phyloP scores from a whole-genome alignment of 2,329 filamentous ascomycete genomes.

The Lasiodiplodia sp. region DNA sequence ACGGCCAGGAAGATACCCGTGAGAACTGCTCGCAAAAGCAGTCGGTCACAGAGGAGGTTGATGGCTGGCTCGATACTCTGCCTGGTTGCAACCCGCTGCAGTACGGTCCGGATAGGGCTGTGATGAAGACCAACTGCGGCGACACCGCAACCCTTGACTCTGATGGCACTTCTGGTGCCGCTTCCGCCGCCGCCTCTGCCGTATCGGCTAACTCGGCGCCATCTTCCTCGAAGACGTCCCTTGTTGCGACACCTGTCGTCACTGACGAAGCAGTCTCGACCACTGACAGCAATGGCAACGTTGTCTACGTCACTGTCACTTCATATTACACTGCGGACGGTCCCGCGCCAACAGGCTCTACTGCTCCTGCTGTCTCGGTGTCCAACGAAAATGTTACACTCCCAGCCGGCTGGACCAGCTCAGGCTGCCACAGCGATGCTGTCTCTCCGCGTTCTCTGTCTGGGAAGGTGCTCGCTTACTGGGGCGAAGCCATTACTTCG shows the following conservation, averaged over 20 bases:
- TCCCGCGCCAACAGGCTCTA: constrained; percentile 13
- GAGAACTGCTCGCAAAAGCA: constrained; percentile 39
- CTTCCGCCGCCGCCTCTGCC: constrained; percentile 28
- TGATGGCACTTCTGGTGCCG: constrained; percentile 33
- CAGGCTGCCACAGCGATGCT: constrained; percentile 28
- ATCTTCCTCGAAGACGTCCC: neutral
- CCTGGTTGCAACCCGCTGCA: constrained; percentile 51
- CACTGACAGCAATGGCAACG: constrained; percentile 14
- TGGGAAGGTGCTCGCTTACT: constrained; percentile 21
- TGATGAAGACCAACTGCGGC: constrained; percentile 23
- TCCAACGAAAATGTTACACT: constrained; percentile 14
- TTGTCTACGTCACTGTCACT: constrained; percentile 13
- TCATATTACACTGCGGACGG: constrained; percentile 22
- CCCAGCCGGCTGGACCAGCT: constrained; percentile 3
- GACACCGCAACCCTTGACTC: constrained; percentile 27
- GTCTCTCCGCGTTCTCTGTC: constrained; percentile 22
- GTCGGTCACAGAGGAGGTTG: constrained; percentile 28
- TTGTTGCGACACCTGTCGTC: constrained; percentile 28
- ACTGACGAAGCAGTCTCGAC: neutral
- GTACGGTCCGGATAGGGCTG: constrained; percentile 43
- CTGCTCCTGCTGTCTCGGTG: neutral
- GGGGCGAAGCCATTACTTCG: constrained; percentile 23
- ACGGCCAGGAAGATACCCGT: constrained; percentile 36
- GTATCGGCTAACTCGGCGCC: neutral
- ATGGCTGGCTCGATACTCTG: constrained; percentile 41